Evolutionary conservation across 1,284 basidiomycete genomes (phyloP), one percentile per base, ranked within the genome.

Genomic region (Vanrija sp.): DNA sequence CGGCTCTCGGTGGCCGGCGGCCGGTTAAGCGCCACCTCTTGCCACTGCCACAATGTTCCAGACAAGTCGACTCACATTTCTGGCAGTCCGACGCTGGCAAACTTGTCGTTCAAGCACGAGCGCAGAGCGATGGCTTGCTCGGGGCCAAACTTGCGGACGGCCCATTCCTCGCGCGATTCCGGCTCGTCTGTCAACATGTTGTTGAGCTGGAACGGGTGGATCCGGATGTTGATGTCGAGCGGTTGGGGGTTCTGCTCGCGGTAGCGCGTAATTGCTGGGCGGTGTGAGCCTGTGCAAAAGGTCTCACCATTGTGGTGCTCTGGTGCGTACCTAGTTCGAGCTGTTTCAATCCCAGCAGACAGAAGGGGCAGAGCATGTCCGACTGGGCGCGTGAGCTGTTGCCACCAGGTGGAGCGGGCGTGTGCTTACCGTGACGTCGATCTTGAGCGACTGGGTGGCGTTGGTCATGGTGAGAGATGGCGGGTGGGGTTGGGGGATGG

Each of bases 201-300:
- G 4, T 41, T 51, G 6, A 76, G 65, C 45, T 71, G 63, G 63
- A 67, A 76, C 4, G 75, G 75, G 19, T 71, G 63, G 51, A 76
- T 64, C n/a, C 63, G 62, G 47, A 69, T 56, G 23, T 63, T 49
- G 38, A 64, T 53, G 25, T 62, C 52, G n/a, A 54, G 50, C 18
- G 35, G 20, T 14, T 19, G 15, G 18, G 57, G 61, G 54, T 67
- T 48, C 23, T 43, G 19, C 14, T 53, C 18, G 38, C 59, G 56
- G 59, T 59, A 66, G 3, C 50, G 37, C 15, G 57, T 47, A 43
- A 62, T 39, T 25, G 62, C 62, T 61, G 35, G 9, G 38, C 1
- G 12, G n/a, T 18, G n/a, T 39, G n/a, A 39, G 31, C 15, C 4
- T 14, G 38, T 39, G 38, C 7, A n/a, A 15, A 19, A n/a, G 1